Conservation (phyloP, 768 basidiomycete genomes). For the Boletus tomentosulus region DNA sequence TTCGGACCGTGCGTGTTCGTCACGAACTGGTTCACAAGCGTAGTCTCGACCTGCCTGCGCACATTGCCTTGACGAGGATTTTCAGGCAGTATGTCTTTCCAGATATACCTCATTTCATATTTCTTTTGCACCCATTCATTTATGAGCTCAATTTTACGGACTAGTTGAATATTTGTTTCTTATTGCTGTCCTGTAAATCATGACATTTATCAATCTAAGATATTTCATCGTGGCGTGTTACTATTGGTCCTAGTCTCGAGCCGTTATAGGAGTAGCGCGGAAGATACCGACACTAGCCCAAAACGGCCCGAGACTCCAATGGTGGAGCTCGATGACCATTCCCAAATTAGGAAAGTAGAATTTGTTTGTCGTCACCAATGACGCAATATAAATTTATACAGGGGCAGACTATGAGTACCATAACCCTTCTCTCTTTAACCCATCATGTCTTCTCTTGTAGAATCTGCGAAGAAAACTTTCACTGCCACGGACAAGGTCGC, state of each 20-base stretch:
- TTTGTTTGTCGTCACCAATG: constrained; percentile 17
- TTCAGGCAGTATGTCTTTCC: constrained; percentile 21
- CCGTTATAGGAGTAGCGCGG: too few relatives aligned
- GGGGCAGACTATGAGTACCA: constrained; percentile 2
- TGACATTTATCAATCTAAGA: constrained; percentile 15
- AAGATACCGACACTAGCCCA: too few relatives aligned
- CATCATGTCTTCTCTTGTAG: constrained; percentile 12
- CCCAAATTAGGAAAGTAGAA: background rate
- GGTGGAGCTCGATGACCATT: background rate
- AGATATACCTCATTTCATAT: constrained; percentile 3
- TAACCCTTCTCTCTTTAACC: background rate
- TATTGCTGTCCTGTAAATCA: background rate
- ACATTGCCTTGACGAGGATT: constrained; percentile 21
- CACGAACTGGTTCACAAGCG: constrained; percentile 63
- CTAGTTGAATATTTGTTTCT: constrained; percentile 7
- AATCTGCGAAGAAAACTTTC: constrained; percentile 16
- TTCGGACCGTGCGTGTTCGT: constrained; percentile 55
- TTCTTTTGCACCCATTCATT: constrained; percentile 1
- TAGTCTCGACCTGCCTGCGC: constrained; percentile 45
- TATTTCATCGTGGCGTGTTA: background rate
- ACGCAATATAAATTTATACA: constrained; percentile 11
- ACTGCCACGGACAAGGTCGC: constrained; percentile 17
- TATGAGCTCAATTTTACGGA: constrained; percentile 9
- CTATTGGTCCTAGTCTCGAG: too few relatives aligned
- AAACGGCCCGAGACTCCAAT: too few relatives aligned